A percentile compares a stretch with the other conserved stretches of the same genome.
phyloP scores from a whole-genome alignment of 1,284 basidiomycete genomes.

The Ceratobasidium sp. region DNA sequence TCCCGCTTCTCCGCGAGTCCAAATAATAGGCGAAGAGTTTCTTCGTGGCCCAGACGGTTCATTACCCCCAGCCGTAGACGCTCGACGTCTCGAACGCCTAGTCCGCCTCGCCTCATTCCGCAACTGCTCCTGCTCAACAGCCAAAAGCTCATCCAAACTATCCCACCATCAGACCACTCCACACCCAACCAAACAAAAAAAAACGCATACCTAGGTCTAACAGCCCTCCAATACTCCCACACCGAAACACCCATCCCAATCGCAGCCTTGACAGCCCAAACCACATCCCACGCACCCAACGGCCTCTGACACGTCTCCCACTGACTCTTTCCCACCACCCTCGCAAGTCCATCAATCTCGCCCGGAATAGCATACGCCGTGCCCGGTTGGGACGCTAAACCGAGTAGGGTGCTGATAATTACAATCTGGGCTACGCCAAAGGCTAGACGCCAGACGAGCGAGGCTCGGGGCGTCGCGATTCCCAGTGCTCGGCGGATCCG shows the following conservation, averaged over 20 bases:
- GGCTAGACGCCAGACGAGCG: conserved; percentile 20
- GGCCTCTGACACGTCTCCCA: conserved; percentile 50
- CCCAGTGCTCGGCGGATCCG: conserved; percentile 27
- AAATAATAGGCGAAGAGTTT: conserved; percentile 22
- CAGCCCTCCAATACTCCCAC: conserved; percentile 54
- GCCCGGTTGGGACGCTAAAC: conserved; percentile 16
- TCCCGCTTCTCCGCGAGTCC: conserved; percentile 26
- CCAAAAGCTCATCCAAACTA: conserved; percentile 34
- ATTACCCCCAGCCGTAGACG: not conserved
- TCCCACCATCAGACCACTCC: not conserved
- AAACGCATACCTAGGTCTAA: conserved; percentile 31
- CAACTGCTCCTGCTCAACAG: conserved; percentile 13
- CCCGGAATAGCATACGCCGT: conserved; percentile 13
- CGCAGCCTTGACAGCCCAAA: conserved; percentile 74
- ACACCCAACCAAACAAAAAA: not conserved
- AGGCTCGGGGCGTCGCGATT: conserved; percentile 20
- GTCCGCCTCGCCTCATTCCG: conserved; percentile 1
- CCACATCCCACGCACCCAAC: conserved; percentile 75
- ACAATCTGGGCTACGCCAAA: conserved; percentile 21
- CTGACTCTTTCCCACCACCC: conserved; percentile 31
- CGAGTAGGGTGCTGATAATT: conserved; percentile 19
- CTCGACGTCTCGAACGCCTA: not conserved
- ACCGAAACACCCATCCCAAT: conserved; percentile 67
- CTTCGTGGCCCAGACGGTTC: not conserved
- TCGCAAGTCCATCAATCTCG: conserved; percentile 13